Conservation (phyloP, 805 yeast species). For the Lipomyces lipofer region DNA sequence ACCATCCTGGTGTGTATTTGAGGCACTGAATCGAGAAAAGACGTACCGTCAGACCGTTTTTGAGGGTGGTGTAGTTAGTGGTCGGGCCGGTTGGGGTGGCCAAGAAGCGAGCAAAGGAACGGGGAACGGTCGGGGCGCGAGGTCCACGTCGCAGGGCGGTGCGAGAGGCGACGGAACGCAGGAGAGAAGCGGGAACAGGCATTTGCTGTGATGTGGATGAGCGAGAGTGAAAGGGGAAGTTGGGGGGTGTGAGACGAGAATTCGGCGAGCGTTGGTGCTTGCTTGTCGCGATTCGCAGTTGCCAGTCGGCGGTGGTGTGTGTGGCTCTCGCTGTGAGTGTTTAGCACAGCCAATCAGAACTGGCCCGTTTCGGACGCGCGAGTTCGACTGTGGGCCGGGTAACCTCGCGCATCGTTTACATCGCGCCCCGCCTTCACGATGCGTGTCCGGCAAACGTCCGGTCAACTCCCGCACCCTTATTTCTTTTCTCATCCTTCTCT, state of each 20-base stretch:
- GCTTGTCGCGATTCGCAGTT: neutral
- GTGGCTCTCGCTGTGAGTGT: neutral
- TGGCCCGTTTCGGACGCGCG: conserved; percentile 12
- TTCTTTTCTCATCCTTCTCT: neutral
- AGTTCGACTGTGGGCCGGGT: conserved; percentile 5
- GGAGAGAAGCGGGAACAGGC: conserved; percentile 31
- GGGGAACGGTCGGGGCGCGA: conserved; percentile 18
- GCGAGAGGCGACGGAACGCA: conserved; percentile 24
- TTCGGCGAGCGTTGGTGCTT: conserved; percentile 5
- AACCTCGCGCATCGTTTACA: too few species aligned
- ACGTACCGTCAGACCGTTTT: conserved; percentile 86
- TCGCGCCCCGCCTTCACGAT: too few species aligned
- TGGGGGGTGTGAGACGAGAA: conserved; percentile 4
- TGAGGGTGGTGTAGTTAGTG: conserved; percentile 68
- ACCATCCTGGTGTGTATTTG: too few species aligned
- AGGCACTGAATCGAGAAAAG: too few species aligned
- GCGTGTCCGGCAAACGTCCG: too few species aligned
- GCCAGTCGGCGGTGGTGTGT: neutral
- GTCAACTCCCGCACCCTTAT: neutral
- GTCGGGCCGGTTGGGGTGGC: conserved; percentile 42
- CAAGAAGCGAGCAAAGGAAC: conserved; percentile 25
- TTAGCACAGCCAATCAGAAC: conserved; percentile 20
- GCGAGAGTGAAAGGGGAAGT: conserved; percentile 2
- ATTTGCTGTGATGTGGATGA: conserved; percentile 8
- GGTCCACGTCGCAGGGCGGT: conserved; percentile 13